Evolutionary conservation across 768 basidiomycete species (phyloP).

Genomic region (Phaffia australis): DNA sequence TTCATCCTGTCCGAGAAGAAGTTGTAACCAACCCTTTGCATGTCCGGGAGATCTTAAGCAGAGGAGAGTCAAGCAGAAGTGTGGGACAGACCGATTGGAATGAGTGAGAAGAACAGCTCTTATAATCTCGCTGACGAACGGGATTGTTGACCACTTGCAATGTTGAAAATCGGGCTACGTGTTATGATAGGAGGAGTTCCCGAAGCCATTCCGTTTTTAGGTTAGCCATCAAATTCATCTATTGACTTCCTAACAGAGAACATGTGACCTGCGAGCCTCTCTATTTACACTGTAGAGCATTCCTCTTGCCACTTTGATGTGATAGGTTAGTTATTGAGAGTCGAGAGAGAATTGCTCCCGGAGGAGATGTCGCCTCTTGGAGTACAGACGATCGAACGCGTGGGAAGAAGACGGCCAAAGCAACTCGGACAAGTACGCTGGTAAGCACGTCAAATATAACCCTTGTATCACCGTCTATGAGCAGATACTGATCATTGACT

Average conservation of each 20-base stretch:
- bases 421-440: conserved; percentile 36
- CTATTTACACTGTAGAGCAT: no score
- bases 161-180: no score
- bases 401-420: conserved; percentile 28
- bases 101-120: conserved; percentile 44
- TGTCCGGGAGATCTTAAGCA: conserved; percentile 69
- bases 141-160: no score
- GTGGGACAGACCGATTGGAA: conserved; percentile 99
- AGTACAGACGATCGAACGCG: conserved; percentile 8
- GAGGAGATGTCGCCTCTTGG: conserved; percentile 12
- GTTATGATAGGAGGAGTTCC: not conserved
- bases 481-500: not conserved
- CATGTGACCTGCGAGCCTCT: no score
- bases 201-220: conserved; percentile 21
- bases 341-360: conserved; percentile 15
- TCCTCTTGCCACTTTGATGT: no score
- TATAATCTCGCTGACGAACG: no score
- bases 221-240: not conserved
- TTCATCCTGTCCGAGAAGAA: conserved; percentile 65
- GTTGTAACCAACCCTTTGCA: conserved; percentile 83
- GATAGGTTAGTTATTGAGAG: conserved; percentile 22
- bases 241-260: not conserved
- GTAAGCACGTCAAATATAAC: conserved; percentile 2
- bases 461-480: conserved; percentile 13
- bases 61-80: conserved; percentile 75